Evolutionary conservation across 306 rosid species (phyloP), one percentile per base, ranked within the genome.

Genomic region (Cucurbita maxima): DNA sequence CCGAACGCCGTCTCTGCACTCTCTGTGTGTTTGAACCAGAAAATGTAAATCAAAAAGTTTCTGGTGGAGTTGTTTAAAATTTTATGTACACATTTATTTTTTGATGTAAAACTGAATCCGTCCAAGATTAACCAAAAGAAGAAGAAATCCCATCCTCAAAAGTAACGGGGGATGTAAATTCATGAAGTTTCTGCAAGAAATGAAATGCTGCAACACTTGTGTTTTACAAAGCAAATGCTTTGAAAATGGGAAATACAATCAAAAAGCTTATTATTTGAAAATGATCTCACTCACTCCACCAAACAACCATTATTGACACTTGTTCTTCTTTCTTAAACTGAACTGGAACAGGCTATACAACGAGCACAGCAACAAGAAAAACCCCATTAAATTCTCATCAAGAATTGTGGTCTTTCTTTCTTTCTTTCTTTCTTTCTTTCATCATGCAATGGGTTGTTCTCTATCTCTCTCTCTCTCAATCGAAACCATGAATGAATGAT

Each of bases 401-500:
- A 19, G 25, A 63, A n/a, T 5, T 41, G 19, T 5, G 18, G 20
- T 50, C 40, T 48, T 15, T 15, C 43, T 69, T 34, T 48, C 34
- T 14, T 30, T 50, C 40, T 48, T 15, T 15, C 43, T 69, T 34
- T 48, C 34, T 14, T 30, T 30, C 34, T 30, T 30, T 30, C 3
- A 30, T 30, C 34, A 30, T 30, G 34, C 34, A 30, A 30, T 30
- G 34, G 34, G 34, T 30, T 30, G 34, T 30, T 30, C 34, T 15
- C 43, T 69, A 9, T 25, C 34, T 15, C 43, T 69, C 16, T 25
- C 34, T 14, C 54, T 68, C 53, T 79, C 10, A 85, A 74, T 75
- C 81, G 41, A 54, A 83, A 56, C 78, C 82, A 79, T 76, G 76
- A 76, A 83, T 53, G 81, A 20, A 82, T 51, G 87, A 85, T 41